These are phyloP conservation scores for Mycena amicta DNA, from an alignment of 768 basidiomycete species.

Conservation along the genomic window DNA sequence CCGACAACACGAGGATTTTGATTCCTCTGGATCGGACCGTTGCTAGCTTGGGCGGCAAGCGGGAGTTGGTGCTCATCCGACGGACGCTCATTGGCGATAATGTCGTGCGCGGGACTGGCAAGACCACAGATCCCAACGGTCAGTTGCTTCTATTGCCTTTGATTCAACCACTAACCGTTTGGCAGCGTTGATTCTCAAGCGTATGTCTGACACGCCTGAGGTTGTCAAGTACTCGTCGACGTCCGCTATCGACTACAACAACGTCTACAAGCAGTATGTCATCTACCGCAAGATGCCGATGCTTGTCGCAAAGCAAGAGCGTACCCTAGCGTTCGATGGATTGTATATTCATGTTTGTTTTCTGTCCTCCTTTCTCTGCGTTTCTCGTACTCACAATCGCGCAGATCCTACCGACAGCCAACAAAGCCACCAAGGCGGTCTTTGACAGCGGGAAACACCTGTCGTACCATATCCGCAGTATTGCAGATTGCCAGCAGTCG, in stretches of 20 bases:
- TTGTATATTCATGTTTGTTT: constrained; percentile 82
- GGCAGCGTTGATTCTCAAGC: constrained; percentile 90
- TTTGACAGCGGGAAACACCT: constrained; percentile 90
- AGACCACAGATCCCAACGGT: constrained; percentile 94
- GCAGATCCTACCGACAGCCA: constrained; percentile 87
- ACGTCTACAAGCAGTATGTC: constrained; percentile 92
- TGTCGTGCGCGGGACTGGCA: constrained; percentile 61
- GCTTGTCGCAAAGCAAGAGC: constrained; percentile 87
- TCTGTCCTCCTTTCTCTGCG: background rate
- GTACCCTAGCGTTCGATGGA: constrained; percentile 91
- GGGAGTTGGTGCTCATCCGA: constrained; percentile 78
- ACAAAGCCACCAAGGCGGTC: constrained; percentile 72
- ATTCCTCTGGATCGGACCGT: constrained; percentile 95
- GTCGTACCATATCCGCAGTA: constrained; percentile 89
- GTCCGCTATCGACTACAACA: constrained; percentile 72
- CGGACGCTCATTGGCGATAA: constrained; percentile 77
- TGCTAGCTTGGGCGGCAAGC: constrained; percentile 88
- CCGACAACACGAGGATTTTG: constrained; percentile 62
- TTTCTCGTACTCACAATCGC: background rate
- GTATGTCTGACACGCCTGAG: constrained; percentile 75
- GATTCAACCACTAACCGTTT: constrained; percentile 2
- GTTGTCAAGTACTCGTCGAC: constrained; percentile 44
- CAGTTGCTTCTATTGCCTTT: constrained; percentile 19
- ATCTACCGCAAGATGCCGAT: constrained; percentile 95
- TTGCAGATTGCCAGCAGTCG: constrained; percentile 82